Percentiles rank a stretch among this genome's conserved stretches.
phyloP scores from a whole-genome alignment of 768 basidiomycete genomes.

The Pulveroboletus ravenelii region DNA sequence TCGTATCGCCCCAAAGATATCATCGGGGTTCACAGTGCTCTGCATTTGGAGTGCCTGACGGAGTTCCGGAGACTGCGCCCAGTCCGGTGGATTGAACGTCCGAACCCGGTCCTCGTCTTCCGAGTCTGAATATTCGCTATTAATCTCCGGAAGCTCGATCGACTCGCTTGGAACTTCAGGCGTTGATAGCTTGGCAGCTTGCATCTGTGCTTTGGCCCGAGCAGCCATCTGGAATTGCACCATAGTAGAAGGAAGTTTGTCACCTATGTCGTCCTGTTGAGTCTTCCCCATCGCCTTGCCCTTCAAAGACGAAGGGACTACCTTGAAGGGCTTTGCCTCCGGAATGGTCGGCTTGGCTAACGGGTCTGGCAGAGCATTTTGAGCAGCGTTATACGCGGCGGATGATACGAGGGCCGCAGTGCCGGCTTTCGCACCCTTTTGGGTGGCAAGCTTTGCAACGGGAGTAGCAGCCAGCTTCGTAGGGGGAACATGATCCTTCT shows the following conservation, averaged over 20 bases:
- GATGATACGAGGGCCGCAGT: slow-evolving; percentile 33
- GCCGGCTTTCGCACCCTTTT: slow-evolving; percentile 38
- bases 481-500: slow-evolving; percentile 29
- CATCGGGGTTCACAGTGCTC: slow-evolving; percentile 83
- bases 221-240: slow-evolving; percentile 69
- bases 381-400: slow-evolving; percentile 37
- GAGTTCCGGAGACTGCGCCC: slow-evolving; percentile 91
- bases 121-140: slow-evolving; percentile 95
- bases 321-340: slow-evolving; percentile 33
- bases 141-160: slow-evolving; percentile 92
- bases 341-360: slow-evolving; percentile 31
- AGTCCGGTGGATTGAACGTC: slow-evolving; percentile 72
- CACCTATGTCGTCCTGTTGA: slow-evolving; percentile 46
- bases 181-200: slow-evolving; percentile 47
- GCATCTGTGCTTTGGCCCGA: slow-evolving; percentile 61
- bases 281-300: slow-evolving; percentile 47
- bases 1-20: slow-evolving; percentile 86
- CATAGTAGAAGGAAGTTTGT: slow-evolving; percentile 55
- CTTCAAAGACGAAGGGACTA: slow-evolving; percentile 34
- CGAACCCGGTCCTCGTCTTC: slow-evolving; percentile 80
- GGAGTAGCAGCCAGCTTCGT: slow-evolving; percentile 28
- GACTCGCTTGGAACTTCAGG: slow-evolving; percentile 63
- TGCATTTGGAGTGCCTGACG: slow-evolving; percentile 75
- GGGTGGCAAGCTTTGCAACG: slow-evolving; percentile 18
- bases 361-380: slow-evolving; percentile 25